phyloP scores from a whole-genome alignment of 179 eudicot genomes.

The Camellia oleifera region DNA sequence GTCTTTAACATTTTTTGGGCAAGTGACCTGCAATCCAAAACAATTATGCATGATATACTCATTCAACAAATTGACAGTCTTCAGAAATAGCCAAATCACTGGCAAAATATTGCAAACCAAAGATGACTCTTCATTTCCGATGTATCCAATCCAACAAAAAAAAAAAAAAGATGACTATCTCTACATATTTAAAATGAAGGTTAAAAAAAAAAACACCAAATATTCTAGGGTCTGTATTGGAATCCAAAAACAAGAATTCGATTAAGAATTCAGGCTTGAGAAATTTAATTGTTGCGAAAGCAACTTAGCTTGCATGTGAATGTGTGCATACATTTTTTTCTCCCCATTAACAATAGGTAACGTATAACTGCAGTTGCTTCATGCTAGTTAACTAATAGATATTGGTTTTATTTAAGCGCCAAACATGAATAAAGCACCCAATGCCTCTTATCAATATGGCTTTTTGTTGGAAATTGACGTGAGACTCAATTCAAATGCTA shows the following conservation, averaged over 20 bases:
- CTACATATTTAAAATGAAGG: neutral
- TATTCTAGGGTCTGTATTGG: neutral
- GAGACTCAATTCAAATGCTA: neutral
- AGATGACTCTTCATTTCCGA: neutral
- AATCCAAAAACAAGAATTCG: neutral
- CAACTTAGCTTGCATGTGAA: neutral
- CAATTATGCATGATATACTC: neutral
- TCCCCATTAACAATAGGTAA: no score
- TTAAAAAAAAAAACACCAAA: neutral
- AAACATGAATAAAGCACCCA: neutral
- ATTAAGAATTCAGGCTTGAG: neutral
- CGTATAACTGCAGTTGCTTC: neutral
- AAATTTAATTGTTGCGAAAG: neutral
- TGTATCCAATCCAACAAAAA: no score
- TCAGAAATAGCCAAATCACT: neutral
- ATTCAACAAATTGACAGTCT: neutral
- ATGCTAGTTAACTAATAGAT: neutral
- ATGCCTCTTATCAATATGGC: neutral
- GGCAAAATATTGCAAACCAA: neutral
- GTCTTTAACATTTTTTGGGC: slow-evolving; percentile 49
- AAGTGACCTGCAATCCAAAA: slow-evolving; percentile 42
- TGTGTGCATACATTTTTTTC: neutral
- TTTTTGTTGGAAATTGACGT: neutral
- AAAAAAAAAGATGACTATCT: neutral
- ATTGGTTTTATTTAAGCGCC: neutral